Evolutionary conservation across 176 grass and related monocot genomes (phyloP).

Genomic region (Oryza australiensis): DNA sequence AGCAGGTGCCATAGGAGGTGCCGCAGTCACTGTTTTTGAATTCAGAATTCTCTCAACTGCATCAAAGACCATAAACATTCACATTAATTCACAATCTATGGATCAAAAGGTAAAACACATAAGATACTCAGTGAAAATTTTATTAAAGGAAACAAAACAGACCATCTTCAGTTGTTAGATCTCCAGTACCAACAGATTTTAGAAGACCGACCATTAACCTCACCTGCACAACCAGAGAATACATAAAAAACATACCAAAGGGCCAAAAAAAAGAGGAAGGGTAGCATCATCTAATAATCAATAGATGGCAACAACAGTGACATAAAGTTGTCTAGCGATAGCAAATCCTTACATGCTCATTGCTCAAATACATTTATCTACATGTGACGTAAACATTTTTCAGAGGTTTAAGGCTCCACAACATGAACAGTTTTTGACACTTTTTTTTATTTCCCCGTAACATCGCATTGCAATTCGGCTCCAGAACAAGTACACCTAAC

Average conservation of each 20-base stretch:
- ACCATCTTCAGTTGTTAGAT: conserved; percentile 72
- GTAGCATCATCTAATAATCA: conserved; percentile 11
- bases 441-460: background rate
- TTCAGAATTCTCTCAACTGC: conserved; percentile 84
- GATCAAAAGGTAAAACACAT: conserved; percentile 36
- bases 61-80: conserved; percentile 28
- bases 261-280: background rate
- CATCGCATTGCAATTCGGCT: background rate
- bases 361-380: conserved; percentile 3
- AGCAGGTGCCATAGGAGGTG: conserved; percentile 87
- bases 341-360: background rate
- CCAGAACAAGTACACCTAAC: conserved; percentile 4
- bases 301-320: conserved; percentile 8
- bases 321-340: background rate
- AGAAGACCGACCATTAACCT: conserved; percentile 94
- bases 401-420: background rate
- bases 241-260: conserved; percentile 26
- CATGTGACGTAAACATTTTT: conserved; percentile 4
- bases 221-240: conserved; percentile 55
- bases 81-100: conserved; percentile 18
- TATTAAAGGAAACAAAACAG: conserved; percentile 35
- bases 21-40: conserved; percentile 72
- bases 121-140: conserved; percentile 5
- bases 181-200: conserved; percentile 84
- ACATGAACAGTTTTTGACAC: background rate